These are phyloP conservation scores for Colletotrichum sojae DNA, from an alignment of 2,329 filamentous ascomycete genomes.

Conservation along the genomic window DNA sequence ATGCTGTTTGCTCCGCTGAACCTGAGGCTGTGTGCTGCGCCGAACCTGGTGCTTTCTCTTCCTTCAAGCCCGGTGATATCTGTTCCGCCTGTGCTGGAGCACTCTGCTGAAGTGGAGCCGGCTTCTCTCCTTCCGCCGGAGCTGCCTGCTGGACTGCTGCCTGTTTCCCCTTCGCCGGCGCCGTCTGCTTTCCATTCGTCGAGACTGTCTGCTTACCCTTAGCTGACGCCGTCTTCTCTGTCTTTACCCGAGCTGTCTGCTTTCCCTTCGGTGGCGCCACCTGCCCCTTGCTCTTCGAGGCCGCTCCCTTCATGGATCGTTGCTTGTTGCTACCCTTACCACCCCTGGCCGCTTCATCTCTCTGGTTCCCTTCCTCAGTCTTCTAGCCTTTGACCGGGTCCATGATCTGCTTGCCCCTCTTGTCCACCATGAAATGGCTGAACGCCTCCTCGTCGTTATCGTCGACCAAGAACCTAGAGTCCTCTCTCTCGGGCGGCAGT, in stretches of 20 bases:
- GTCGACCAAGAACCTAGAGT: conserved; percentile 53
- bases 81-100: too few relatives aligned
- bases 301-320: background rate
- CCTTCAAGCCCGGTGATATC: too few relatives aligned
- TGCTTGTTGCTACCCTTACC: background rate
- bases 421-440: conserved; percentile 59
- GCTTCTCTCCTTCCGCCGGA: too few relatives aligned
- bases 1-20: too few relatives aligned
- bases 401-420: conserved; percentile 53
- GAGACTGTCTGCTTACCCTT: background rate
- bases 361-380: background rate
- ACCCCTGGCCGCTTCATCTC: background rate
- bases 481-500: conserved; percentile 52
- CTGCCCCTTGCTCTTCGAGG: background rate
- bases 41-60: too few relatives aligned
- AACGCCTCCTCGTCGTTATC: conserved; percentile 60
- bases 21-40: too few relatives aligned
- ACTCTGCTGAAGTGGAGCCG: too few relatives aligned
- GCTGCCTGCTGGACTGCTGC: too few relatives aligned
- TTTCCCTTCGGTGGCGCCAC: background rate
- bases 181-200: background rate
- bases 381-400: conserved; percentile 44
- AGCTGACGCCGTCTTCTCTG: too few relatives aligned
- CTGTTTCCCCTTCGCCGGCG: background rate
- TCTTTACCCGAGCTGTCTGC: background rate